Evolutionary conservation across 352 stramenopile genomes (phyloP), one percentile per base, ranked within the genome.

Genomic region (Phytophthora fragariae): DNA sequence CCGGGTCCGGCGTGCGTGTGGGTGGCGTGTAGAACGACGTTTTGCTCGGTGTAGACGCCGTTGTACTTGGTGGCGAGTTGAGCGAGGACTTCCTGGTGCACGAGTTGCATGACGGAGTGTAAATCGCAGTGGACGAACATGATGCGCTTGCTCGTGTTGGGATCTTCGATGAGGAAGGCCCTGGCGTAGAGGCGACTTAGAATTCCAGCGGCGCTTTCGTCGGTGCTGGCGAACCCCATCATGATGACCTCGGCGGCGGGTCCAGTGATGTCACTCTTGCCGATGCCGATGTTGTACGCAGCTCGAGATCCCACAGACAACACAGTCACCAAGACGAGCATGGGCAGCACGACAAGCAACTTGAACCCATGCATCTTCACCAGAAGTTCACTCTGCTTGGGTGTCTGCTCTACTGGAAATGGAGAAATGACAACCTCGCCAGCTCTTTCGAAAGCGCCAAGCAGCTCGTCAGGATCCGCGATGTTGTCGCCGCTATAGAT

Each of bases 1-100:
- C 80, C 89, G 0, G 90, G 88, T 1, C 81, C 86, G 19, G 84
- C 88, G 68, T 97, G 90, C n/a, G 90, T 96, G 75, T 97, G 91
- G 3, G 87, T 96, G 27, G 87, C 90, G 62, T 86, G 87, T 1
- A 97, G 78, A n/a, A 84, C 72, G 12, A 94, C 74, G 67, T 93
- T 95, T 58, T 92, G 81, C 53, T 82, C 81, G 1, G 76, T 76
- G 81, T 89, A 89, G 15, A 85, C 9, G 9, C 78, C 66, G 33
- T 46, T 60, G 52, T 85, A 89, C 46, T 81, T 85, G 66, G n/a
- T 55, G 21, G 56, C 60, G 27, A 90, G 70, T 52, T 88, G 39
- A 19, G 65, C 63, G 12, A 90, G 68, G 31, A 88, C 83, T 53
- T 90, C 77, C 39, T 88, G 77, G 47, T 90, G 83, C 27, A 85